phyloP scores from a whole-genome alignment of 2,329 filamentous ascomycete species.

The Stachybotrys chartarum region DNA sequence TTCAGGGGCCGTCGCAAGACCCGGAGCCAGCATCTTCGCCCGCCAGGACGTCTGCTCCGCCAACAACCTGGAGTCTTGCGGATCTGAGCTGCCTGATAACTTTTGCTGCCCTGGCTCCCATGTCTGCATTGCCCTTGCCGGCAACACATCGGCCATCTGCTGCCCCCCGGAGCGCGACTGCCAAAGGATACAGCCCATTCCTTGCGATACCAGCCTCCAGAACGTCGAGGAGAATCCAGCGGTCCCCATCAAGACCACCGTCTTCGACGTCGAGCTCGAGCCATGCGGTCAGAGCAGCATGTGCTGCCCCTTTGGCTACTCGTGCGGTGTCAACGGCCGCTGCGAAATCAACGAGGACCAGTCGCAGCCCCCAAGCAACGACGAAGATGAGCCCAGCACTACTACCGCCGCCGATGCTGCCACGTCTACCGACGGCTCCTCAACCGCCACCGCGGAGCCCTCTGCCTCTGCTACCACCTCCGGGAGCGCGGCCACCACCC shows the following conservation, averaged over 20 bases:
- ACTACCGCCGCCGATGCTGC: conserved; percentile 17
- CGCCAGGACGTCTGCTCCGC: conserved; percentile 45
- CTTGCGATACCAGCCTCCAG: conserved; percentile 56
- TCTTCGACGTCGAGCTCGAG: conserved; percentile 47
- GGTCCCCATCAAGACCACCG: conserved; percentile 59
- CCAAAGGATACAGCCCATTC: conserved; percentile 53
- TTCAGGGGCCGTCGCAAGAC: conserved; percentile 31
- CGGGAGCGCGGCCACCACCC: conserved; percentile 17
- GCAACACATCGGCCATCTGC: conserved; percentile 61
- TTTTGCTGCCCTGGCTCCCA: conserved; percentile 58
- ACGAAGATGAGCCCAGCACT: conserved; percentile 14
- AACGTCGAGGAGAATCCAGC: conserved; percentile 49
- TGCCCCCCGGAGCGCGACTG: conserved; percentile 56
- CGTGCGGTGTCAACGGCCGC: conserved; percentile 42
- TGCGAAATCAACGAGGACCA: conserved; percentile 51
- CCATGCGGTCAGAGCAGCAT: conserved; percentile 42
- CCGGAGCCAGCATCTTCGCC: conserved; percentile 29
- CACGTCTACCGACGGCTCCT: conserved; percentile 13
- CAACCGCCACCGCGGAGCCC: conserved; percentile 18
- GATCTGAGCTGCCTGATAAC: conserved; percentile 46
- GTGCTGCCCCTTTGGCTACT: conserved; percentile 70
- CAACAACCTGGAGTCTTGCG: conserved; percentile 43
- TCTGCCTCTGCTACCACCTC: conserved; percentile 8
- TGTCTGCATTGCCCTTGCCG: conserved; percentile 55
- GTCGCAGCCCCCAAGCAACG: conserved; percentile 24